Evolutionary conservation across 805 yeast species (phyloP).

Genomic region (Yamadazyma takamatsuzukensis): DNA sequence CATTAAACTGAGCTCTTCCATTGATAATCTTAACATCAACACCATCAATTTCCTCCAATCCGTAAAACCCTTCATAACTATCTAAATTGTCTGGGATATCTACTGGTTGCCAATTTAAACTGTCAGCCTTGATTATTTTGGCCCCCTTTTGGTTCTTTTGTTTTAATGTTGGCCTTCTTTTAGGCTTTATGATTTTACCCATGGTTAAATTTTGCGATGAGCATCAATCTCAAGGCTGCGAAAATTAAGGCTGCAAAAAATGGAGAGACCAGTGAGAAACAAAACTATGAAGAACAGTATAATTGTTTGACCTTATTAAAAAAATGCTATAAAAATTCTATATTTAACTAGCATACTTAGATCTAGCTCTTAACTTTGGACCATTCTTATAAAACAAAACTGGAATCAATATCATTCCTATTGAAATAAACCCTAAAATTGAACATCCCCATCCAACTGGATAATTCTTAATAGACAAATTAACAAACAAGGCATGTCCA

Average conservation of each 20-base stretch:
- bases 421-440: slow-evolving; percentile 40
- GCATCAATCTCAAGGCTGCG: no score
- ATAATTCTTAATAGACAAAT: slow-evolving; percentile 44
- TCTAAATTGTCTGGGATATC: slow-evolving; percentile 79
- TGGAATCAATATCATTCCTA: slow-evolving; percentile 46
- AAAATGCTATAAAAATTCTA: no score
- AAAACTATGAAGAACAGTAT: no score
- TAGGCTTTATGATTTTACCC: neutral
- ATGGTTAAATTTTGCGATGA: slow-evolving; percentile 1
- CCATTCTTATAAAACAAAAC: slow-evolving; percentile 42
- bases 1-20: slow-evolving; percentile 59
- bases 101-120: slow-evolving; percentile 74
- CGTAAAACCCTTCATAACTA: slow-evolving; percentile 88
- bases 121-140: slow-evolving; percentile 46
- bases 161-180: neutral
- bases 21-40: slow-evolving; percentile 75
- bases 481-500: slow-evolving; percentile 55
- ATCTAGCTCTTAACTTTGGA: slow-evolving; percentile 42
- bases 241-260: no score
- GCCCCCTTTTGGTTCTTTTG: slow-evolving; percentile 28
- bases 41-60: slow-evolving; percentile 91
- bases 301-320: no score
- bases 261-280: no score
- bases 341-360: no score
- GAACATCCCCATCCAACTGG: slow-evolving; percentile 61